phyloP scores from a whole-genome alignment of 495 filamentous ascomycete genomes.

The Aspergillus conjunctus region DNA sequence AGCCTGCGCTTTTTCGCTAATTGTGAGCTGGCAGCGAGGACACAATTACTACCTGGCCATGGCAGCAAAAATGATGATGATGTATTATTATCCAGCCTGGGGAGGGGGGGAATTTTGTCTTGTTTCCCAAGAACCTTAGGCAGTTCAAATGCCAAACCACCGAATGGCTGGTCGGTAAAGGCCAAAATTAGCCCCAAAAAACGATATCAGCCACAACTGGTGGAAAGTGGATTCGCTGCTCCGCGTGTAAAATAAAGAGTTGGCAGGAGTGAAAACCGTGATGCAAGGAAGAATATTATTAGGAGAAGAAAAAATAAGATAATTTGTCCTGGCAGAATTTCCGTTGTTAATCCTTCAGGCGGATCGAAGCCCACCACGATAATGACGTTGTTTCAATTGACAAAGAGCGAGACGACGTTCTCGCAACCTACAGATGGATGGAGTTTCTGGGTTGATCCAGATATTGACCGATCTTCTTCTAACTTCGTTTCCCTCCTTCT shows the following conservation, averaged over 20 bases:
- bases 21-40: slow-evolving; percentile 24
- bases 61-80: slow-evolving; percentile 6
- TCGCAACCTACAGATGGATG: background rate
- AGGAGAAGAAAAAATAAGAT: slow-evolving; percentile 6
- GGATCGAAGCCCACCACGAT: background rate
- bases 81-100: slow-evolving; percentile 15
- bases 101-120: background rate
- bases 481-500: background rate
- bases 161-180: slow-evolving; percentile 5
- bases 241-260: background rate
- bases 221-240: slow-evolving; percentile 15
- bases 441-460: background rate
- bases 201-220: slow-evolving; percentile 27
- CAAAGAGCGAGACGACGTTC: background rate
- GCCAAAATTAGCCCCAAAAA: slow-evolving; percentile 16
- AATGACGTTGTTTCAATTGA: slow-evolving; percentile 10
- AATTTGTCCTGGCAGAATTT: slow-evolving; percentile 10
- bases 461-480: background rate
- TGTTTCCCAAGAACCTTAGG: background rate
- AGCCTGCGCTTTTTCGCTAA: slow-evolving; percentile 29
- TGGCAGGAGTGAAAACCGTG: too few relatives aligned
- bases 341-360: background rate
- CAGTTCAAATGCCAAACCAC: slow-evolving; percentile 6
- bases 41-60: slow-evolving; percentile 8
- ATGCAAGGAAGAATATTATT: slow-evolving; percentile 2